phyloP scores from a whole-genome alignment of 352 stramenopile genomes.

The Phytophthora pinifolia region DNA sequence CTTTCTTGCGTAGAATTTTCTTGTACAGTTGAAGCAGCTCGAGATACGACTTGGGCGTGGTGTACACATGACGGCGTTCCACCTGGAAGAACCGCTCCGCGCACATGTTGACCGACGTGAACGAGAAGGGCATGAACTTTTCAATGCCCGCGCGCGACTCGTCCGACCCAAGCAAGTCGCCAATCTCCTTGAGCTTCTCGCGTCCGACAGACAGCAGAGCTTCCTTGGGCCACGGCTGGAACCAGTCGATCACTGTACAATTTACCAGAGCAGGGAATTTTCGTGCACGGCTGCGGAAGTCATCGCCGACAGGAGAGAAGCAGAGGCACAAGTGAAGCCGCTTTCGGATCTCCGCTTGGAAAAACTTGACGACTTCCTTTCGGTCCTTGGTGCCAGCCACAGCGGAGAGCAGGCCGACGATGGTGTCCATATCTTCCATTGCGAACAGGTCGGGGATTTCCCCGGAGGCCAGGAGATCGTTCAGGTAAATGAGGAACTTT shows the following conservation, averaged over 20 bases:
- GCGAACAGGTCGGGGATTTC: slow-evolving; percentile 95
- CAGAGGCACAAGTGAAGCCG: slow-evolving; percentile 95
- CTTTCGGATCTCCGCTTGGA: slow-evolving; percentile 93
- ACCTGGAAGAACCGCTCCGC: slow-evolving; percentile 89
- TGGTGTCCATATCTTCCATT: slow-evolving; percentile 93
- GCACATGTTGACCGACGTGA: slow-evolving; percentile 92
- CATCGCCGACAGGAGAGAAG: slow-evolving; percentile 95
- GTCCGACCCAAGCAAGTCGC: slow-evolving; percentile 79
- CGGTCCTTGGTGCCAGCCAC: slow-evolving; percentile 85
- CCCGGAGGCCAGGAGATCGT: slow-evolving; percentile 93
- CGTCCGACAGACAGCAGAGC: slow-evolving; percentile 91
- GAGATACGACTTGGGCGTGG: slow-evolving; percentile 95
- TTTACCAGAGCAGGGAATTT: slow-evolving; percentile 97
- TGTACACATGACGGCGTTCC: slow-evolving; percentile 94
- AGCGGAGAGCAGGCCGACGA: slow-evolving; percentile 86
- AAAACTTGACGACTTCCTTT: slow-evolving; percentile 94
- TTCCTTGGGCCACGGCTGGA: slow-evolving; percentile 93
- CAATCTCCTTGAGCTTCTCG: slow-evolving; percentile 86
- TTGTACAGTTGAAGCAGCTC: slow-evolving; percentile 95
- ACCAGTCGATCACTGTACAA: slow-evolving; percentile 96
- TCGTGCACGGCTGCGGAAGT: slow-evolving; percentile 92
- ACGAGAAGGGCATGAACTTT: slow-evolving; percentile 96
- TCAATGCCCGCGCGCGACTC: slow-evolving; percentile 88
- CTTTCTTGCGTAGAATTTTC: slow-evolving; percentile 91
- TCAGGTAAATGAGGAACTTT: slow-evolving; percentile 96